Evolutionary conservation across 225 moss, liverwort and hornwort genomes (phyloP), one percentile per base, ranked within the genome.

Genomic region (Pseudisothecium myosuroides): DNA sequence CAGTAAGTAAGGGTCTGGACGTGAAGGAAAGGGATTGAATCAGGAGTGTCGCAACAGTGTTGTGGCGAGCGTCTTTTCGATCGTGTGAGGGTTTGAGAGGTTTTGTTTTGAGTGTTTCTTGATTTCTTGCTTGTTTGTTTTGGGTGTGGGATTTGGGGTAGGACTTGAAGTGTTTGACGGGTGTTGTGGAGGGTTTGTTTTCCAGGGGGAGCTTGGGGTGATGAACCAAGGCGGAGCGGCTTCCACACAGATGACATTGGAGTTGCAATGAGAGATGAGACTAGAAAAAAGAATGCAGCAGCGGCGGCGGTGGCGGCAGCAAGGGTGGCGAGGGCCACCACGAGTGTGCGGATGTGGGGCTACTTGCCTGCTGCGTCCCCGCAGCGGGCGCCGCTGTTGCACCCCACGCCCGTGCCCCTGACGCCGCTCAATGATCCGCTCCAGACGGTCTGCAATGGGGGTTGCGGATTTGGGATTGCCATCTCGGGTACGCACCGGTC

Each of bases 301-400:
- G 69, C 83, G 10, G 58, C 6, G 7, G 56, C 11, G 3, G 67
- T 17, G 21, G 62, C 73, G 43, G 87, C 47, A 81, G 80, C 59
- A 84, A 72, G 27, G 23, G 62, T 82, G 82, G 62, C 82, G 47
- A 61, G 62, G 50, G 26, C 52, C 89, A 41, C 66, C 28, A 89
- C 89, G 36, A 95, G 89, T 90, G 90, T 95, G 90, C 93, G 92
- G n/a, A 96, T 99, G 97, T 99, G 97, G 99, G 99, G 97, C 21
- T 99, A 99, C 87, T 86, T 99, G 89, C 99, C 97, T 59, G 95
- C 95, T 71, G 95, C 96, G 78, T 97, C 97, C 22, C 79, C 92
- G 26, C 91, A 94, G 84, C 92, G 95, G 84, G 87, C 89, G 62
- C 96, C 97, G 75, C 83, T 97, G 76, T 74, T 95, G 89, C 93